phyloP scores from a whole-genome alignment of 2,329 filamentous ascomycete species.

The Drechslerella coelobrocha region DNA sequence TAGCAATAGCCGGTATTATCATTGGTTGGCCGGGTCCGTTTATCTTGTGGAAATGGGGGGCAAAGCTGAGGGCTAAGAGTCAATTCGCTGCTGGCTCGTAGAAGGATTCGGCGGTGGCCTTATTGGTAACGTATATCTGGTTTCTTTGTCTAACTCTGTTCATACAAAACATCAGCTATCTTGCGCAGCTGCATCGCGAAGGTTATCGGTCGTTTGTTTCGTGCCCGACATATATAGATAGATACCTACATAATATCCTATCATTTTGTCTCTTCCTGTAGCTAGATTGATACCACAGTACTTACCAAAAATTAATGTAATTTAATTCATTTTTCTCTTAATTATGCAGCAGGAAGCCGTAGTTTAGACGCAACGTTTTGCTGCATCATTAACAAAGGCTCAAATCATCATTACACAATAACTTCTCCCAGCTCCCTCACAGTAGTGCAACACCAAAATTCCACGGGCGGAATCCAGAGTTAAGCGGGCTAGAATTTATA shows the following conservation, averaged over 20 bases:
- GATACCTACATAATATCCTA: neutral
- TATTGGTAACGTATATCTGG: too few species aligned
- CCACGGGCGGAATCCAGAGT: too few species aligned
- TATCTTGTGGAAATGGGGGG: slow-evolving; percentile 46
- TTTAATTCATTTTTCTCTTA: neutral
- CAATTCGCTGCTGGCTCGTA: slow-evolving; percentile 38
- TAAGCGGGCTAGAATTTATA: too few species aligned
- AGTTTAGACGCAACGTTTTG: too few species aligned
- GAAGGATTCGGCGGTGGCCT: too few species aligned
- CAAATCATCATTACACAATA: too few species aligned
- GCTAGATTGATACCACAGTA: neutral
- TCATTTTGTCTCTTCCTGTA: too few species aligned
- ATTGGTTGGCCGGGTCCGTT: slow-evolving; percentile 41
- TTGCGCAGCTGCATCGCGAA: too few species aligned
- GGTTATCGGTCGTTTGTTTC: neutral
- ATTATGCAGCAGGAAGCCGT: neutral
- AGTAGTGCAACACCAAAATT: too few species aligned
- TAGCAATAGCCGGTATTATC: slow-evolving; percentile 61
- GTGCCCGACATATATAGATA: neutral
- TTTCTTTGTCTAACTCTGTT: neutral
- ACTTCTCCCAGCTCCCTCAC: too few species aligned
- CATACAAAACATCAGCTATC: neutral
- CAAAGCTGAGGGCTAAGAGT: slow-evolving; percentile 41
- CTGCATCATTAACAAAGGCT: too few species aligned
- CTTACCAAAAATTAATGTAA: slow-evolving; percentile 1